Evolutionary conservation across 306 rosid genomes (phyloP), one percentile per base, ranked within the genome.

Genomic region (Senna tora): DNA sequence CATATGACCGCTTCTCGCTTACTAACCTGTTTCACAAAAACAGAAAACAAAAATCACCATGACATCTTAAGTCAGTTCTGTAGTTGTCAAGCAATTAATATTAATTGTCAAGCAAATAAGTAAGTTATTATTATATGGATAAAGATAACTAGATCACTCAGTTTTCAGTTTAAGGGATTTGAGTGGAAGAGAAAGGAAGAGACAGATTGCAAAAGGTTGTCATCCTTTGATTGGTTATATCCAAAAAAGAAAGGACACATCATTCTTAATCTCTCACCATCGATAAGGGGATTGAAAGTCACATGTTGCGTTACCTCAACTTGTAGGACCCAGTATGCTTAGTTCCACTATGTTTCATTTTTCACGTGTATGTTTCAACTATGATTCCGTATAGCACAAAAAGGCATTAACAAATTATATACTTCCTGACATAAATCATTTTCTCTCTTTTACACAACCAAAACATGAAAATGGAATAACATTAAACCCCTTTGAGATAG

Each of bases 1-100:
- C 99, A 95, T 75, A 95, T 86, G 67, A 85, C 50, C 19, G 88
- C 93, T 81, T 85, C 97, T 76, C 84, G 76, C 53, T 74, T 69
- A 69, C 75, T 67, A 55, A 91, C 71, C 99, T 91, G 93, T 75
- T 85, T 19, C 38, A 67, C 67, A 14, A 55, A 39, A 78, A 2
- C 49, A 21, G 22, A 38, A 46, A 75, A 63, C 32, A 68, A 49
- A 68, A 49, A 47, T 75, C 39, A 51, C 11, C 20, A 38, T 17
- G 39, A 9, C 34, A 62, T 56, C 50, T 51, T 15, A n/a, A 12
- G 64, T 64, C 28, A 12, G 64, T 64, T 36, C 74, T 71, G 75
- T 5, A 71, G 49, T 36, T 33, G 20, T 56, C 9, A 10, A 30
- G 41, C 49, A 30, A 71, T 9, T 33, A 43, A 54, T 17, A 71